Conservation (phyloP, 2,329 filamentous ascomycete genomes). For the Byssochlamys sp. region DNA sequence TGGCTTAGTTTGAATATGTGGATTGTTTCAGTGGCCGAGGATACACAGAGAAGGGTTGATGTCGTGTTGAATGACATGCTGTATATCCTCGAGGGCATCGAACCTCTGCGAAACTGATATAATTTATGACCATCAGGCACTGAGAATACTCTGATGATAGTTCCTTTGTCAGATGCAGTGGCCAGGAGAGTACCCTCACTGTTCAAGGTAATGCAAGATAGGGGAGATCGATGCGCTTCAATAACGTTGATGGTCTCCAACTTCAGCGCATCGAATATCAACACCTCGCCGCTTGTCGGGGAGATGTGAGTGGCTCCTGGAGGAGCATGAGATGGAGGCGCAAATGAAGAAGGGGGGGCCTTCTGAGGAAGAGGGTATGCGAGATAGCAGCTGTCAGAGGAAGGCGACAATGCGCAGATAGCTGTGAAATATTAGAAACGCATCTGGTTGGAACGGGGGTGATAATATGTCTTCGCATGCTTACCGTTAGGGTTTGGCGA, state of each 20-base stretch:
- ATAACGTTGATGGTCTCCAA: conserved; percentile 91
- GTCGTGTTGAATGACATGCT: conserved; percentile 98
- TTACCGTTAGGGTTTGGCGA: conserved; percentile 76
- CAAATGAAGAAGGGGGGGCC: conserved; percentile 42
- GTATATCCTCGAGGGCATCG: conserved; percentile 90
- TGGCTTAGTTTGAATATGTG: conserved; percentile 78
- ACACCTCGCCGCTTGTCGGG: conserved; percentile 79
- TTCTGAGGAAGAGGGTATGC: conserved; percentile 79
- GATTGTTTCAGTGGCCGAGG: conserved; percentile 89
- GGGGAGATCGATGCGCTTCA: conserved; percentile 82
- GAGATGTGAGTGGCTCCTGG: conserved; percentile 63
- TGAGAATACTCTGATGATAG: conserved; percentile 91
- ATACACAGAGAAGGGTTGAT: conserved; percentile 86
- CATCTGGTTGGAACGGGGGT: background rate
- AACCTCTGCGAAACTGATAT: conserved; percentile 90
- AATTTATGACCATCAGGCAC: conserved; percentile 84
- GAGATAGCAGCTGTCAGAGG: conserved; percentile 89
- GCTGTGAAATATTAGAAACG: conserved; percentile 39
- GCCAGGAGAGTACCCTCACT: conserved; percentile 84
- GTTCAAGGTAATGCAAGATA: conserved; percentile 85
- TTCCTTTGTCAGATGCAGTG: conserved; percentile 93
- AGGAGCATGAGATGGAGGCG: conserved; percentile 69
- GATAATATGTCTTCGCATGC: conserved; percentile 1
- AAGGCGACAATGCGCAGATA: conserved; percentile 85
- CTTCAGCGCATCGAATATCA: conserved; percentile 82